These are phyloP conservation scores for Aegilops bicornis DNA, from an alignment of 176 grass and related monocot species.

Conservation along the genomic window DNA sequence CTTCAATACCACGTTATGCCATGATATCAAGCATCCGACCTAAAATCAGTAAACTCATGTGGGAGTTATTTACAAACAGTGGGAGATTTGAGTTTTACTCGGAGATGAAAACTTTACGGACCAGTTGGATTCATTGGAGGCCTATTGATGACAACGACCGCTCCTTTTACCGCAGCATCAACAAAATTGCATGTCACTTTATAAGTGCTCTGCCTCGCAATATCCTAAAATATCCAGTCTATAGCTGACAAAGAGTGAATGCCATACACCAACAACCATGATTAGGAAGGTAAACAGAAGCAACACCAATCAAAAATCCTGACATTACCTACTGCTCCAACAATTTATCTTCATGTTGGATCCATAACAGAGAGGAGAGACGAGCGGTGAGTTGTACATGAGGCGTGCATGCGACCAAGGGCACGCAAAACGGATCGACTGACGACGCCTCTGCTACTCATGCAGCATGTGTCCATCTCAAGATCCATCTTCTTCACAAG, in stretches of 20 bases:
- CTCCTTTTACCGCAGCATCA: slow-evolving; percentile 91
- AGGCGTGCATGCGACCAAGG: too few relatives aligned
- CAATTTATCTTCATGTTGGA: too few relatives aligned
- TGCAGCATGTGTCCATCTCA: too few relatives aligned
- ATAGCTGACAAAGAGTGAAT: background rate
- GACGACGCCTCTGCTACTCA: too few relatives aligned
- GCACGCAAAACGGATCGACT: too few relatives aligned
- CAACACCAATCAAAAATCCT: too few relatives aligned
- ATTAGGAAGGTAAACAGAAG: too few relatives aligned
- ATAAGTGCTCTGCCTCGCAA: slow-evolving; percentile 93
- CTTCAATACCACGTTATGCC: background rate
- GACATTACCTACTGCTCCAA: too few relatives aligned
- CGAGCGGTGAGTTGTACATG: too few relatives aligned
- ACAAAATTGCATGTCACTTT: slow-evolving; percentile 98
- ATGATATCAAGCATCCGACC: background rate
- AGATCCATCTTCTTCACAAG: too few relatives aligned
- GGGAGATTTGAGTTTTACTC: slow-evolving; percentile 35
- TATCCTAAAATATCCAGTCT: slow-evolving; percentile 53
- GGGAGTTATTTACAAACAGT: background rate
- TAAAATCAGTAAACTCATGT: background rate
- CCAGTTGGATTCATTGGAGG: slow-evolving; percentile 98
- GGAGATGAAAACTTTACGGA: slow-evolving; percentile 97
- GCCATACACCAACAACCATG: too few relatives aligned
- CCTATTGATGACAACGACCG: slow-evolving; percentile 79
- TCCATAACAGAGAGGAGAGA: too few relatives aligned